Conservation (phyloP, 1,139 yeast species). For the Blastobotrys elegans region DNA sequence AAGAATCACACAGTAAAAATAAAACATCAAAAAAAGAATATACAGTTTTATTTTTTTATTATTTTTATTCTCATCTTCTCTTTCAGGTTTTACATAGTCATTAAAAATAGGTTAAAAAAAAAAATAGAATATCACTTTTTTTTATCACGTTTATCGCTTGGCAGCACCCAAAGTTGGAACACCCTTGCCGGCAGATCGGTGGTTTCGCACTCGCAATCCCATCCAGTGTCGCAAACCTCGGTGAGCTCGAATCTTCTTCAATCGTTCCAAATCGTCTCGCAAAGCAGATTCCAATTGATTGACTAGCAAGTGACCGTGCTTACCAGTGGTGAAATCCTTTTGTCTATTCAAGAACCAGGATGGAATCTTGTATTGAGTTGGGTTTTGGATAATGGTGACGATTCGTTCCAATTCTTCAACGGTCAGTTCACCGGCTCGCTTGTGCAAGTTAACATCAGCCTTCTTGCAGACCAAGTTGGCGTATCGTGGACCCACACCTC, state of each 20-base stretch:
- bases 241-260: conserved; percentile 99
- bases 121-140: not conserved
- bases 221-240: conserved; percentile 99
- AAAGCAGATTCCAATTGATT: conserved; percentile 98
- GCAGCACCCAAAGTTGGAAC: conserved; percentile 1
- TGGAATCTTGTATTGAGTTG: conserved; percentile 98
- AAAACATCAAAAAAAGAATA: too few species aligned
- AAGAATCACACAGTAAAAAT: too few species aligned
- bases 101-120: not conserved
- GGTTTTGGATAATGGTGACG: conserved; percentile 99
- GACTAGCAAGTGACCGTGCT: conserved; percentile 98
- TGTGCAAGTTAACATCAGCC: conserved; percentile 97
- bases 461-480: conserved; percentile 99
- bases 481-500: conserved; percentile 99
- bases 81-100: not conserved
- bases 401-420: conserved; percentile 99
- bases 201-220: conserved; percentile 75
- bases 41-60: not conserved
- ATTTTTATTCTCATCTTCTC: not conserved
- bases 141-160: conserved; percentile 4
- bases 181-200: conserved; percentile 10
- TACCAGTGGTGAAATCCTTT: conserved; percentile 97
- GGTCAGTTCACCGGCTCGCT: conserved; percentile 99
- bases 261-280: conserved; percentile 99
- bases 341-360: conserved; percentile 99